Base-by-base conservation (phyloP, 2,329 filamentous ascomycete genomes). In the Penicillium sp. region DNA sequence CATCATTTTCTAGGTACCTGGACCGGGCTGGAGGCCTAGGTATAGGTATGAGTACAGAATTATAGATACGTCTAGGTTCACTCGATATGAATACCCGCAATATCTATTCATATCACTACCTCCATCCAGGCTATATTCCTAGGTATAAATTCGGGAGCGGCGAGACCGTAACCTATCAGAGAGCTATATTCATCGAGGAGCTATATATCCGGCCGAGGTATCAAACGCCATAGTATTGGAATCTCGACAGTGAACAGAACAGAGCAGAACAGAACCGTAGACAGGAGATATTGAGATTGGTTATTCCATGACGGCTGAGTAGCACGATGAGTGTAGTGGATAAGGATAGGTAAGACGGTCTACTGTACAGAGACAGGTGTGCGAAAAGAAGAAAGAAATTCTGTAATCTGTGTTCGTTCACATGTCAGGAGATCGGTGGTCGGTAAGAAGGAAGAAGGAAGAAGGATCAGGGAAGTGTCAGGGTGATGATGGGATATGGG, bases 301-400 rank as follows among this genome's bases (percentile, higher is more conserved):
- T 16, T 29, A 25, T 22, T 28, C 14, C 9, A 38, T 7, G 11
- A 34, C 11, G 18, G 19, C 5, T 22, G 5, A 5, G 19, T 22
- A 22, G 12, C 27, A 19, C 13, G 19, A 34, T 10, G 25, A 33
- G 28, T 29, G 5, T 22, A 22, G 19, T 22, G 19, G n/a, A n/a
- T n/a, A n/a, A n/a, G n/a, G n/a, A n/a, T n/a, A n/a, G n/a, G n/a
- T n/a, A n/a, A 39, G 27, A 25, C 13, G 31, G 16, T 25, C n/a
- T 56, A 53, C 50, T 59, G 30, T 58, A 59, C 56, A 58, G 25
- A 28, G 7, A 16, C 46, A 36, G 39, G 7, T 34, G 33, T 9
- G 40, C 27, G n/a, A 43, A 43, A n/a, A 3, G 27, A 36, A 36
- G 13, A 25, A 13, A 29, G n/a, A 34, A 1, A 11, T 11, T n/a